Percentiles rank a stretch among this genome's conserved stretches.
These are phyloP conservation scores for Tagetes patula DNA, from an alignment of 129 eudicot genomes.

Conservation along the genomic window DNA sequence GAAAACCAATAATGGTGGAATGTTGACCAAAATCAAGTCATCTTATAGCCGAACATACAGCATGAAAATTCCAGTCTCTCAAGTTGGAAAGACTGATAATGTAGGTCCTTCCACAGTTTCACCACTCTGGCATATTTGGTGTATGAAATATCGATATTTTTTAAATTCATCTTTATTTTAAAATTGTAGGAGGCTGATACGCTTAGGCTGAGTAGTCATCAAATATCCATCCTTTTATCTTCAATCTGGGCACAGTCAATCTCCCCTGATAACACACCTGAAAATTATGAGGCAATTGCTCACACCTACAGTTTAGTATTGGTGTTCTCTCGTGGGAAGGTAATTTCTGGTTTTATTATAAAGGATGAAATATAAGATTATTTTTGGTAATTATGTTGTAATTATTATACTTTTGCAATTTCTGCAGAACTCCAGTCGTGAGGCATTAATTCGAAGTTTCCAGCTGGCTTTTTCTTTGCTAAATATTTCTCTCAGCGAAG, in stretches of 20 bases:
- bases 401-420: not conserved
- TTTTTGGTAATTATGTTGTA: not conserved
- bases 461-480: conserved; percentile 64
- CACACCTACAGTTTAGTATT: conserved; percentile 81
- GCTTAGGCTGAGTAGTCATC: conserved; percentile 66
- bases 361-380: not conserved
- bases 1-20: conserved; percentile 40
- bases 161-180: not conserved
- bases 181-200: conserved; percentile 59
- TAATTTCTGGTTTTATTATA: conserved; percentile 13
- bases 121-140: not conserved
- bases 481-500: conserved; percentile 53
- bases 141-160: not conserved
- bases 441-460: conserved; percentile 62
- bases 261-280: conserved; percentile 67
- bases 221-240: conserved; percentile 77
- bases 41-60: conserved; percentile 52
- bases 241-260: conserved; percentile 82
- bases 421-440: conserved; percentile 59
- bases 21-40: conserved; percentile 50
- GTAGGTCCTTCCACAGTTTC: conserved; percentile 18
- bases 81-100: conserved; percentile 20
- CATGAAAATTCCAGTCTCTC: conserved; percentile 36
- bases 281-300: conserved; percentile 81
- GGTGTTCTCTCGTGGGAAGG: conserved; percentile 51